Base-by-base conservation (phyloP, 176 grass and related monocot genomes). In the Hordeum marinum region DNA sequence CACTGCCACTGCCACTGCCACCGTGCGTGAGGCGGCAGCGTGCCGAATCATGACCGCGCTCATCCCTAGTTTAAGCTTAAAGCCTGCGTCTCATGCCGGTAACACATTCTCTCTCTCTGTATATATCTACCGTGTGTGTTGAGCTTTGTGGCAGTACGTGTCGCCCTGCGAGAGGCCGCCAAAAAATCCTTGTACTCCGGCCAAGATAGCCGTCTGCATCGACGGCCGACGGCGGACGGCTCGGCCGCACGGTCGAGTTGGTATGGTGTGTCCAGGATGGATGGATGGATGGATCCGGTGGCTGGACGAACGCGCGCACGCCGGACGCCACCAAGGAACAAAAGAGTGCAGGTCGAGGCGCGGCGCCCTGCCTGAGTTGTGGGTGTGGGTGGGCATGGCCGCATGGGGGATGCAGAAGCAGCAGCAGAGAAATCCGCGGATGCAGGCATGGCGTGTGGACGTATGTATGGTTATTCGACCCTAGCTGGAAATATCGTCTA, bases 21-120 rank as follows among this genome's bases (percentile, higher is more conserved):
- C 39, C 39, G 18, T 58, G 7, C 34, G 32, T n/a, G 60, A 67
- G 11, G 21, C 60, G 17, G n/a, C 36, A 18, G 48, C 48, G 37
- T 62, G n/a, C 54, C 84, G 46, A 88, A 80, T 70, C 48, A 64
- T 84, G 61, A 43, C 21, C 66, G 24, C 20, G 10, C 62, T 39
- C 4, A 18, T 54, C 63, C 46, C 34, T 81, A 11, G 62, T 52
- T 68, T 80, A 80, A 67, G 20, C 5, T 40, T 50, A 48, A 34
- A 80, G 25, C 78, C 77, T 21, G 59, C n/a, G 23, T 29, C 36
- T 45, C 7, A 13, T 46, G 60, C 40, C 11, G 39, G 59, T 13
- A 27, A 40, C 6, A 46, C 52, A 21, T 8, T 41, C n/a, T 18
- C 35, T 54, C 1, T 55, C 40, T 15, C 15, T 52, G 14, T 52